Evolutionary conservation across 2,329 filamentous ascomycete species (phyloP), one percentile per base, ranked within the genome.

Genomic region (Cytospora chrysosperma): DNA sequence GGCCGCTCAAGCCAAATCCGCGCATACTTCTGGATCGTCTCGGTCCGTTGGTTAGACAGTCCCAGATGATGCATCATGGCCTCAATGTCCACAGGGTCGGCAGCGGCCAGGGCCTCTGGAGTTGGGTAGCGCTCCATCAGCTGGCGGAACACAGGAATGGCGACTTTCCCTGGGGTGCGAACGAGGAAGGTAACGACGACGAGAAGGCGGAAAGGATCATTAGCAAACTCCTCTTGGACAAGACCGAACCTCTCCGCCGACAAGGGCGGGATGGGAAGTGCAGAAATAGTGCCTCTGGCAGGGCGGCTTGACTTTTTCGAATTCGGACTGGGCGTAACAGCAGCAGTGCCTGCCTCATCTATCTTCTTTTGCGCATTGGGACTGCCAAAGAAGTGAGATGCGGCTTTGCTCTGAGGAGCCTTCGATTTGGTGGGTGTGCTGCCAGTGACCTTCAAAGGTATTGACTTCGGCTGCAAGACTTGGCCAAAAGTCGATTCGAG

Each of bases 151-250:
- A 90, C 81, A 0, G 93, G 93, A 30, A 95, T 88, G 4, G 93
- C 91, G 12, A 85, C 81, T 54, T 81, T 83, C 13, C 91, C 93
- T 3, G 85, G 82, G 0, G 93, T 97, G 64, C 90, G 88, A 74
- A 94, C 94, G 32, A 97, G 85, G 70, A 97, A 93, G 0, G 91
- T 92, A 6, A 93, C 88, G 15, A 90, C 92, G 32, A 97, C 81
- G 1, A 97, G 83, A 1, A 97, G 84, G 67, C 87, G 88, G 74
- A 96, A 97, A 0, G 93, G 90, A 62, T 92, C 83, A 56, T 84
- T 75, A 2, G 87, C 86, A 19, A 96, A 84, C 67, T 88, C 84
- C 73, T 97, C 93, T 73, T 97, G 93, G 43, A 97, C 86, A 2
- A 97, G 82, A 0, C 93, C 93, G 72, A 96, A 97, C 7, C 71